Evolutionary conservation across 495 filamentous ascomycete genomes (phyloP), one percentile per base, ranked within the genome.

Genomic region (Tuber melanosporum): DNA sequence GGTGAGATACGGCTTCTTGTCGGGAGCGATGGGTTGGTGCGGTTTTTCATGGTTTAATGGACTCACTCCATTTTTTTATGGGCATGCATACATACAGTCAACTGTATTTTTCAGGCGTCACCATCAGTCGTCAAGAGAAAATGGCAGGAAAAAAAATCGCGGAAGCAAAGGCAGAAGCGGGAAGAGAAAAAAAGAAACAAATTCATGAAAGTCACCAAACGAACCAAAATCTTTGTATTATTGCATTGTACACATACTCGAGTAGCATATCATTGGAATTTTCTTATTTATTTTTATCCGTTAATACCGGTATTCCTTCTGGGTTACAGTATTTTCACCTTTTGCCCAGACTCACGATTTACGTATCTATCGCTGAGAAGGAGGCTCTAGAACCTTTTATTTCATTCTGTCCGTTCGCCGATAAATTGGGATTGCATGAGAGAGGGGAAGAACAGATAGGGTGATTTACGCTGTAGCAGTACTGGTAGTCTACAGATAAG

Each of bases 371-470:
- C 57, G 57, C 57, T 19, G 26, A 36, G 57, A 62, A 19, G 4
- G 57, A 66, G 7, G 57, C 57, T 36, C 57, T 66, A 66, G 57
- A 66, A 36, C 26, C 12, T 32, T 66, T 66, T 36, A 36, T 36
- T 36, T 26, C 57, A 66, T 79, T 80, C 62, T 57, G 70, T 80
- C 75, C 78, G 79, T 83, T 83, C 81, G 73, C 75, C 76, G 78
- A 77, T 80, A 77, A 77, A 83, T 74, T 71, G 74, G 81, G 77
- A 70, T 71, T 47, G 39, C 49, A 26, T 74, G 73, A 73, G 73
- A 73, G 42, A 57, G 52, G n/a, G 52, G 6, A 6, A 62, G 12
- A 62, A 6, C 19, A 52, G 52, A 62, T 32, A 17, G 57, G 57
- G 14, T 17, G 57, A 36, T 36, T 66, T 36, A 66, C 14, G 57